Evolutionary conservation across 176 grass and related monocot genomes (phyloP).

Genomic region (Eragrostis curvula): DNA sequence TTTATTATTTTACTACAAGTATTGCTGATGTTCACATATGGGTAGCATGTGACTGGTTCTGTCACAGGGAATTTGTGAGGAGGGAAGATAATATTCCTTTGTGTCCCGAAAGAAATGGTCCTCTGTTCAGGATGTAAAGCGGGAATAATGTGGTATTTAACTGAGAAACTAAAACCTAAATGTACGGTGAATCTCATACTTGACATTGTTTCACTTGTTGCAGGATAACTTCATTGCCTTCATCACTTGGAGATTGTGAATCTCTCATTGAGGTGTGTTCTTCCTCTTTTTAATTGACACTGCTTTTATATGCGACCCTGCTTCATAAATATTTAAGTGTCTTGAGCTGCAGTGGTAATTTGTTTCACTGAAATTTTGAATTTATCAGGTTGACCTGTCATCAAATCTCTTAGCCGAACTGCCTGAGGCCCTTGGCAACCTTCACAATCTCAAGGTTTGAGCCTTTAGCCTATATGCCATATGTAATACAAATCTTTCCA

Average conservation of each 20-base stretch:
- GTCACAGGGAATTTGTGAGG: not conserved
- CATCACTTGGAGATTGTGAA: conserved; percentile 76
- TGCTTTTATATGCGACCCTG: conserved; percentile 8
- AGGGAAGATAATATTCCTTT: not conserved
- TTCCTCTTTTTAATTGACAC: not conserved
- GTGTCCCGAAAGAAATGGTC: not conserved
- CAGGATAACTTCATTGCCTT: conserved; percentile 83
- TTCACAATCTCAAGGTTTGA: conserved; percentile 79
- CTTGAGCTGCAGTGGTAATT: conserved; percentile 29
- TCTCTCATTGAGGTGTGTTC: conserved; percentile 71
- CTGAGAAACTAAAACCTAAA: conserved; percentile 3
- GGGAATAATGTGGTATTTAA: conserved; percentile 23
- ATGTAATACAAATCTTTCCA: not conserved
- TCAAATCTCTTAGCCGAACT: conserved; percentile 81
- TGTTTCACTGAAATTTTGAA: conserved; percentile 28
- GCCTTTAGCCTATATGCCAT: conserved; percentile 39
- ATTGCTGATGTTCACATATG: not conserved
- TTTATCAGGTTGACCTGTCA: conserved; percentile 78
- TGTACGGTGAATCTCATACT: not conserved
- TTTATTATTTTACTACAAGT: not conserved
- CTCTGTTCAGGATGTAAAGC: not conserved
- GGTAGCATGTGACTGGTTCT: not conserved
- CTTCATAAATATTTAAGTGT: conserved; percentile 12
- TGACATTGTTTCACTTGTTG: conserved; percentile 37
- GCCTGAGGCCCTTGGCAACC: conserved; percentile 71